phyloP scores from a whole-genome alignment of 768 basidiomycete genomes.

The Dentipellis sp. region DNA sequence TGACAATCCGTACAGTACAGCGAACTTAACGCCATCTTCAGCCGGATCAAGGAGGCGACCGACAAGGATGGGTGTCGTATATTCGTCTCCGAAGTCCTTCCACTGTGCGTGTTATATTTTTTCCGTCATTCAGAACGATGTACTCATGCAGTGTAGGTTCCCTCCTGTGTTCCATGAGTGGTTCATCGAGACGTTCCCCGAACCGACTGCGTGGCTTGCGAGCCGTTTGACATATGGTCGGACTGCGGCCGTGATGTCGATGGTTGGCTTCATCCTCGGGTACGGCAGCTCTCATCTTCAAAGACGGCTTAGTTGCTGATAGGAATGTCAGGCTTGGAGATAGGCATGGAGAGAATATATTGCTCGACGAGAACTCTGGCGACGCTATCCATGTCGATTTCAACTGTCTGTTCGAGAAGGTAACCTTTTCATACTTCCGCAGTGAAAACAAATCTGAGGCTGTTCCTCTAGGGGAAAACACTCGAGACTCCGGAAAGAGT shows the following conservation, averaged over 20 bases:
- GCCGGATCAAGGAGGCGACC: constrained; percentile 36
- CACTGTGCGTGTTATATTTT: constrained; percentile 32
- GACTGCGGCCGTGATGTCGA: constrained; percentile 95
- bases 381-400: constrained; percentile 96
- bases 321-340: constrained; percentile 72
- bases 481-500: constrained; percentile 87
- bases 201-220: constrained; percentile 89
- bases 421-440: constrained; percentile 19
- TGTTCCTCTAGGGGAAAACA: constrained; percentile 50
- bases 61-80: constrained; percentile 43
- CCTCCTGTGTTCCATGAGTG: constrained; percentile 93
- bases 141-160: constrained; percentile 32
- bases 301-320: not conserved
- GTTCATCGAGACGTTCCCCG: constrained; percentile 96
- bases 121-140: not conserved
- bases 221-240: constrained; percentile 81
- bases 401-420: constrained; percentile 96
- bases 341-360: constrained; percentile 92
- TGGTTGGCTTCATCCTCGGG: constrained; percentile 97
- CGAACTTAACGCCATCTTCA: constrained; percentile 39
- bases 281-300: constrained; percentile 26
- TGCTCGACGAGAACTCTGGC: constrained; percentile 81
- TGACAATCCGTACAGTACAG: constrained; percentile 22
- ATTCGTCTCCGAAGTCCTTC: constrained; percentile 47
- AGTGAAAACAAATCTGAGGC: not conserved